Evolutionary conservation across 352 stramenopile species (phyloP), one percentile per base, ranked within the genome.

Genomic region (Phytophthora palmivora): DNA sequence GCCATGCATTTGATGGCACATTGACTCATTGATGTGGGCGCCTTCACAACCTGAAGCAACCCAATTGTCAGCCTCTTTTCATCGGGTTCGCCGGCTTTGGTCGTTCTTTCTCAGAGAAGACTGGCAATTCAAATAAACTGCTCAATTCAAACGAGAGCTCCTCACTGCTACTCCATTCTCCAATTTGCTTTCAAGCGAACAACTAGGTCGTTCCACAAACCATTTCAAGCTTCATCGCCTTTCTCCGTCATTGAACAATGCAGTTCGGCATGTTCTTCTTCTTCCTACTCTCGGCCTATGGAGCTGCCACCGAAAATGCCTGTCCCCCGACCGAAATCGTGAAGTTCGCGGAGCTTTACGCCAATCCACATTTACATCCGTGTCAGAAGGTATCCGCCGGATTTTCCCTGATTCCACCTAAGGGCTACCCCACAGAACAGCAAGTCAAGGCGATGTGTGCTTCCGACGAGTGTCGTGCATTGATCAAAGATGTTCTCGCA

Each of bases 401-500:
- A 7, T 74, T 71, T 41, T 67, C 52, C 46, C 28, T 72, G 18
- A 38, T 24, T 22, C 53, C 59, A 41, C 58, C 59, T 3, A 62
- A 16, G 24, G 60, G 53, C 5, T 67, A 64, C 54, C 59, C 51
- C 5, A 76, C 67, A 15, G 39, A 65, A 3, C 32, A 39, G 4
- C 67, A 76, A 59, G 42, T 70, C 34, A 64, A 63, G 33, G 58
- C 62, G 39, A 72, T 76, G 62, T 67, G 63, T 38, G 42, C 43
- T 37, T 42, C 49, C 19, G 63, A 72, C 2, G 38, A 28, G 3
- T 70, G 61, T 14, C 46, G 36, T 15, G 7, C 36, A 6, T 26
- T 70, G 36, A 60, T 64, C 37, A 54, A 55, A n/a, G 54, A 70
- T 19, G 37, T 66, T 3, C 53, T 63, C 14, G 55, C 19, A 7